phyloP scores from a whole-genome alignment of 116 monocot species.

The Trichopus zeylanicus region DNA sequence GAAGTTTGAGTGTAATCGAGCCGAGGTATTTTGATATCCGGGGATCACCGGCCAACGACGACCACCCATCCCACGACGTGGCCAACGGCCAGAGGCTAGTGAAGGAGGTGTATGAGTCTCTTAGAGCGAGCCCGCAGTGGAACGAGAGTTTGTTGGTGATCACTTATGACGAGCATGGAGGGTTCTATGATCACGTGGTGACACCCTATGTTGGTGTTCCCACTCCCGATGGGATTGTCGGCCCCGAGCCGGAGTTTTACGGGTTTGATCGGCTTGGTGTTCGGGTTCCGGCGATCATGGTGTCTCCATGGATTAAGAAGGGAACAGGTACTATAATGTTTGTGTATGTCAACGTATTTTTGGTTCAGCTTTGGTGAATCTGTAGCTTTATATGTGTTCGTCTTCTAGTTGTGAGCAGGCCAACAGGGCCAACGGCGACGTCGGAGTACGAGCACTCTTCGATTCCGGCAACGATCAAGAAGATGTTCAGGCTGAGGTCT shows the following conservation, averaged over 20 bases:
- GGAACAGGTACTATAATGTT: constrained; percentile 67
- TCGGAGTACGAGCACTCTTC: constrained; percentile 85
- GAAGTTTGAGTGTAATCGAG: constrained; percentile 52
- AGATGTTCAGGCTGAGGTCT: constrained; percentile 59
- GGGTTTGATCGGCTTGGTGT: constrained; percentile 64
- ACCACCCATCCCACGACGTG: constrained; percentile 73
- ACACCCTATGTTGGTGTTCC: constrained; percentile 64
- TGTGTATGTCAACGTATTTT: too few species aligned
- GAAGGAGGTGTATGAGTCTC: constrained; percentile 72
- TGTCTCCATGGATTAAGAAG: constrained; percentile 80
- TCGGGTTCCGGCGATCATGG: constrained; percentile 64
- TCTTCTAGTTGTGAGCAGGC: constrained; percentile 36
- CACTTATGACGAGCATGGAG: constrained; percentile 87
- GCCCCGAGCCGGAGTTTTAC: constrained; percentile 43
- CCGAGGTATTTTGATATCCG: constrained; percentile 59
- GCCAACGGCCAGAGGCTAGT: constrained; percentile 66
- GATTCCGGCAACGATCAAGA: constrained; percentile 70
- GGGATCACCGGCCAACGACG: constrained; percentile 42
- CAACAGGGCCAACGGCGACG: constrained; percentile 41
- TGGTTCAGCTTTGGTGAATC: too few species aligned
- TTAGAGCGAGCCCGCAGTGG: constrained; percentile 69
- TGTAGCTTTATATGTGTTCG: too few species aligned
- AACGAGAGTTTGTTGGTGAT: constrained; percentile 50
- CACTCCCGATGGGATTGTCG: constrained; percentile 47
- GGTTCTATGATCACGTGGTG: constrained; percentile 71